phyloP scores from a whole-genome alignment of 495 filamentous ascomycete species.

The Aspergillus sclerotiicarbonarius region DNA sequence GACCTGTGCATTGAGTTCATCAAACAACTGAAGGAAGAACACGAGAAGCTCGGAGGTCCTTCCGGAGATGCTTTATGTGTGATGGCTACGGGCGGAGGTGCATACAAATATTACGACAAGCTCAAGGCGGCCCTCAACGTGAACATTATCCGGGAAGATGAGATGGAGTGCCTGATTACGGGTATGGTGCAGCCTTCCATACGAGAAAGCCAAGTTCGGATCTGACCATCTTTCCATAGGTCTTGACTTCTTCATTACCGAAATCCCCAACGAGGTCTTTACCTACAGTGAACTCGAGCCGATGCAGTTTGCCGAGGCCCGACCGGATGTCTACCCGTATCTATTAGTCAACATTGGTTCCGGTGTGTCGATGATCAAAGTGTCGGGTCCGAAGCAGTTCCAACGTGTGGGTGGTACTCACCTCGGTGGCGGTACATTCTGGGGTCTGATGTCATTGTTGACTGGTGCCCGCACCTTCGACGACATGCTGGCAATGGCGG shows the following conservation, averaged over 20 bases:
- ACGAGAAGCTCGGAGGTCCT: slow-evolving; percentile 68
- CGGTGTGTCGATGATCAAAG: slow-evolving; percentile 97
- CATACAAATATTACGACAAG: slow-evolving; percentile 92
- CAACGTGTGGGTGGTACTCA: slow-evolving; percentile 92
- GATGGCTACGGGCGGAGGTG: slow-evolving; percentile 92
- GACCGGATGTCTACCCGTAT: slow-evolving; percentile 85
- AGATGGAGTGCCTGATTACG: slow-evolving; percentile 98
- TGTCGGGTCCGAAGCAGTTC: slow-evolving; percentile 80
- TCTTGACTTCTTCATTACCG: slow-evolving; percentile 97
- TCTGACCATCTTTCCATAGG: slow-evolving; percentile 44
- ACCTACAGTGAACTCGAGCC: slow-evolving; percentile 87
- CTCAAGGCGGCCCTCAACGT: slow-evolving; percentile 77
- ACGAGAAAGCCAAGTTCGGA: slow-evolving; percentile 5
- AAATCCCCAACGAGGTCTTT: slow-evolving; percentile 95
- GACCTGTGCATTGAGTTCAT: slow-evolving; percentile 91
- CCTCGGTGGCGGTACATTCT: slow-evolving; percentile 91
- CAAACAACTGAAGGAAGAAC: slow-evolving; percentile 72
- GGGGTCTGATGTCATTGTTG: slow-evolving; percentile 87
- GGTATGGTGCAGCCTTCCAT: slow-evolving; percentile 46
- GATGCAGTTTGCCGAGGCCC: slow-evolving; percentile 76
- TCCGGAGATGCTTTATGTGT: slow-evolving; percentile 68
- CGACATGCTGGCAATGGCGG: slow-evolving; percentile 94
- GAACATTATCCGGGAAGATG: slow-evolving; percentile 87
- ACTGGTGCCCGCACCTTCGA: slow-evolving; percentile 91
- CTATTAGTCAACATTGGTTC: slow-evolving; percentile 99